These are phyloP conservation scores for Amphicarpaea edgeworthii DNA, from an alignment of 306 rosid genomes.

Conservation along the genomic window DNA sequence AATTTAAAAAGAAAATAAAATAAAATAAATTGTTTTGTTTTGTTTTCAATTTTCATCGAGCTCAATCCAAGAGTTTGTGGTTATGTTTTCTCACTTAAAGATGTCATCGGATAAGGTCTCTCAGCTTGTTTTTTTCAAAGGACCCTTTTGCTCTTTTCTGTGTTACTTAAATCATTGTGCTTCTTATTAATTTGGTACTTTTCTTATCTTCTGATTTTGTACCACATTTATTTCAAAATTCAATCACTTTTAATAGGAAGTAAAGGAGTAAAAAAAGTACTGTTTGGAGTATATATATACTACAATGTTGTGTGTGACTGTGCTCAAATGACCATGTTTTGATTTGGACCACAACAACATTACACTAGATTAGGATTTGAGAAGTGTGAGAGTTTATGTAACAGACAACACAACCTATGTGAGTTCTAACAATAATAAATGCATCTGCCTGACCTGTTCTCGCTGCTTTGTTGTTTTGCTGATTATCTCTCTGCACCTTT, in stretches of 20 bases:
- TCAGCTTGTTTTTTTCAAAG: neutral
- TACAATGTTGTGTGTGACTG: neutral
- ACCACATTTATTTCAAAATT: neutral
- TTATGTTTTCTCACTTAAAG: neutral
- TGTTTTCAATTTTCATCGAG: neutral
- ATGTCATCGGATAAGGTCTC: neutral
- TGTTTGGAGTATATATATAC: conserved; percentile 7
- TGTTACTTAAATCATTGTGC: neutral
- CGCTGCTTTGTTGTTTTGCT: conserved; percentile 22
- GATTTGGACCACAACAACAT: conserved; percentile 44
- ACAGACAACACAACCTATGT: conserved; percentile 31
- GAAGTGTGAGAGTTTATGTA: conserved; percentile 32
- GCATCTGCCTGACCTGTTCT: conserved; percentile 41
- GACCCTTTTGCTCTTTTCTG: neutral
- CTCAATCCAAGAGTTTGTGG: neutral
- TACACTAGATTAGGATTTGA: conserved; percentile 13
- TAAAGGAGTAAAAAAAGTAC: too few relatives aligned
- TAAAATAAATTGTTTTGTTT: neutral
- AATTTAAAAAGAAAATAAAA: neutral
- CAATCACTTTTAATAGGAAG: neutral
- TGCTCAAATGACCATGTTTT: neutral
- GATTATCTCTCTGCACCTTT: conserved; percentile 13
- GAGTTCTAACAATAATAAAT: conserved; percentile 40
- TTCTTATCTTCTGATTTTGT: neutral
- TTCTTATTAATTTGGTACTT: neutral